Base-by-base conservation (phyloP, 192 early-diverging fungal genomes). In the Coemansia erecta region DNA sequence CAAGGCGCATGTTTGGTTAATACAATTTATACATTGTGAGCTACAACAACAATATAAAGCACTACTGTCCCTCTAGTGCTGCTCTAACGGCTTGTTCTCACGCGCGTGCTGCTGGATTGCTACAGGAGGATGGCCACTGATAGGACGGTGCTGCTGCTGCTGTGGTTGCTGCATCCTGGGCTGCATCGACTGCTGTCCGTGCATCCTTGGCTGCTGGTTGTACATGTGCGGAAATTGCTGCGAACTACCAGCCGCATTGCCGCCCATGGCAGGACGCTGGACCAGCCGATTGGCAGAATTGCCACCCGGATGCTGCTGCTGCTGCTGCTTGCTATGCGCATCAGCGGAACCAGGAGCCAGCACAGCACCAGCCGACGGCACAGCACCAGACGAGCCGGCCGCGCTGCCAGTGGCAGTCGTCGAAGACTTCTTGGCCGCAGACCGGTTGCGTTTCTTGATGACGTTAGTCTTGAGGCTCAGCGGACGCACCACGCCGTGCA, bases 401-500 rank as follows among this genome's bases (percentile, higher is more conserved):
- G n/a, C n/a, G n/a, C n/a, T n/a, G n/a, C n/a, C 44, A 49, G 21
- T 49, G 21, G 17, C 46, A 48, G 15, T 21, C 12, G 12, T 26
- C 21, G 23, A 23, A 4, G 19, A 17, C 42, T 74, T 80, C 43
- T 74, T 80, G 42, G 58, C 21, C 5, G 67, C 61, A 11, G 73
- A 53, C 40, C 97, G 90, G 72, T 96, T 96, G 47, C 97, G 90
- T 60, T 94, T 98, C 74, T 94, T 88, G 65, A 99, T 96, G 18
- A 94, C 90, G 68, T 94, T 92, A 4, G 90, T 93, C 80, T 94
- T 95, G 63, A 99, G 77, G 54, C 85, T 88, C 6, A 93, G 80
- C n/a, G 97, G 97, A 42, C 97, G 80, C 3, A 86, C 86, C n/a
- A 93, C 89, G 15, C 93, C 92, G 68, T 99, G 97, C 23, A 99